phyloP scores from a whole-genome alignment of 495 filamentous ascomycete genomes.

The Letharia lupina region DNA sequence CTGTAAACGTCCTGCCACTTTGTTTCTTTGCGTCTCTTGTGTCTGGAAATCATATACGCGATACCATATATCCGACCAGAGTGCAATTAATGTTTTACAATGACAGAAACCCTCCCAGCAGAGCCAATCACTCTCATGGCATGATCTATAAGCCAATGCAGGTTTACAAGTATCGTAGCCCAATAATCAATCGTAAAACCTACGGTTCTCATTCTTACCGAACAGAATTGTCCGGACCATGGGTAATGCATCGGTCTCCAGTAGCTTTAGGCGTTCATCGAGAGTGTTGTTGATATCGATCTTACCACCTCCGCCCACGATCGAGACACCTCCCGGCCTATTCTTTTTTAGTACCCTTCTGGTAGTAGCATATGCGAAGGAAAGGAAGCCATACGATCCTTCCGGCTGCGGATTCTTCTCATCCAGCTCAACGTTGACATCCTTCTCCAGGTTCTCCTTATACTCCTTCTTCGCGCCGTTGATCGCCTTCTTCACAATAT shows the following conservation, averaged over 20 bases:
- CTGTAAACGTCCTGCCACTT: background rate
- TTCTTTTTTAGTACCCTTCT: constrained; percentile 21
- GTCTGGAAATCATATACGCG: constrained; percentile 11
- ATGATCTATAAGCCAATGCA: background rate
- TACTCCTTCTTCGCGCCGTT: constrained; percentile 69
- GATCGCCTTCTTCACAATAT: constrained; percentile 63
- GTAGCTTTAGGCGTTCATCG: constrained; percentile 77
- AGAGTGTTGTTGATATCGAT: constrained; percentile 99
- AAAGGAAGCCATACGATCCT: constrained; percentile 59
- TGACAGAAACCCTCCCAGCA: background rate
- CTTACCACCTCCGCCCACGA: constrained; percentile 78
- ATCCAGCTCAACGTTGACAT: constrained; percentile 62
- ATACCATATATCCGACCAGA: background rate
- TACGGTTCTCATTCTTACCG: constrained; percentile 85
- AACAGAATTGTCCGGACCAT: constrained; percentile 78
- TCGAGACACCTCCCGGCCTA: constrained; percentile 75
- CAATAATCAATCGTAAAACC: constrained; percentile 74
- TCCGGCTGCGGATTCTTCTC: constrained; percentile 73
- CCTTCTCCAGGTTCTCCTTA: constrained; percentile 57
- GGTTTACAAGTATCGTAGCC: background rate
- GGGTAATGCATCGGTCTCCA: constrained; percentile 77
- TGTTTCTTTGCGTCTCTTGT: background rate
- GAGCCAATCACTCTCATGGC: background rate
- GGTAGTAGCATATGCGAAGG: constrained; percentile 12
- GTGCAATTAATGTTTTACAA: background rate